Evolutionary conservation across 371 early-diverging fungal genomes (phyloP).

Genomic region (Zychaea mexicana): DNA sequence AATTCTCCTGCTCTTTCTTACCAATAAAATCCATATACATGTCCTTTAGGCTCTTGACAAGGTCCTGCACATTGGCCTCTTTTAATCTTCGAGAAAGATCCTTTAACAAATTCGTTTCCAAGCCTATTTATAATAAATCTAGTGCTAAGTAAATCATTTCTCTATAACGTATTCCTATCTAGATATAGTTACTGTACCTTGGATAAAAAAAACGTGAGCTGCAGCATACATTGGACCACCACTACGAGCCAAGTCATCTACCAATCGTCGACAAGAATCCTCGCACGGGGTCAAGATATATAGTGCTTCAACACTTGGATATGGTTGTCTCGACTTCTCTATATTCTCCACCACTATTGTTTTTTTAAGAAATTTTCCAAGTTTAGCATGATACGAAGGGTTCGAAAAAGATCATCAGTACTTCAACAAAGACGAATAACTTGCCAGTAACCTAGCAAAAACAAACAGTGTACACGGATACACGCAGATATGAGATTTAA

Average conservation of each 20-base stretch:
- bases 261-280: conserved; percentile 74
- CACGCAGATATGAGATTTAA: background rate
- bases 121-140: conserved; percentile 6
- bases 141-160: background rate
- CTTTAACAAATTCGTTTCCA: conserved; percentile 72
- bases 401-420: background rate
- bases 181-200: conserved; percentile 45
- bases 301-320: conserved; percentile 87
- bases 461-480: no score
- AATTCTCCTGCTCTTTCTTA: conserved; percentile 29
- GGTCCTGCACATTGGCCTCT: conserved; percentile 55
- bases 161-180: background rate
- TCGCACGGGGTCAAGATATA: conserved; percentile 88
- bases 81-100: conserved; percentile 53
- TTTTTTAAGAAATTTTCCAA: background rate
- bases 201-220: conserved; percentile 82
- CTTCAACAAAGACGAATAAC: background rate
- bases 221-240: conserved; percentile 72
- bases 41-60: conserved; percentile 72
- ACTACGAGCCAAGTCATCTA: conserved; percentile 74
- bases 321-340: conserved; percentile 79
- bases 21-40: conserved; percentile 74
- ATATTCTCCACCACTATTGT: conserved; percentile 66
- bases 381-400: background rate
- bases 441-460: conserved; percentile 3